Conservation (phyloP, 768 basidiomycete species). For the Kwoniella heveanensis region DNA sequence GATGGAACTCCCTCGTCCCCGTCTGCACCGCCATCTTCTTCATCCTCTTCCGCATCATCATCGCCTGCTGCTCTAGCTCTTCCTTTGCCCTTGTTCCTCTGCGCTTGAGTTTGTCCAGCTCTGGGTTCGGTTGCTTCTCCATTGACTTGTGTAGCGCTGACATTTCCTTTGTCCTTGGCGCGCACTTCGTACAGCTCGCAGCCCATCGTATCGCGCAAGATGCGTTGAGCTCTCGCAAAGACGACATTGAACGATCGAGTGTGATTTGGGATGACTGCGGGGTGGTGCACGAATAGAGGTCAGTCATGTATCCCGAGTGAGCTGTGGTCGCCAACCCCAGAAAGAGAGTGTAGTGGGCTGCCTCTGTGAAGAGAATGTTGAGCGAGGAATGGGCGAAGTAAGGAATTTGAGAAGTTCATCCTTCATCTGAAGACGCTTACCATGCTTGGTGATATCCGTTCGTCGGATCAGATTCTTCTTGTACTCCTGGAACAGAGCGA, state of each 20-base stretch:
- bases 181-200: constrained; percentile 83
- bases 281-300: not conserved
- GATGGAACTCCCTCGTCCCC: constrained; percentile 57
- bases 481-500: constrained; percentile 80
- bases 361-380: no score
- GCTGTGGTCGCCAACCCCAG: no score
- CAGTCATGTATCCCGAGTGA: no score
- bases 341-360: no score
- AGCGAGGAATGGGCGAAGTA: not conserved
- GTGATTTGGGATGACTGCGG: constrained; percentile 60
- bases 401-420: no score
- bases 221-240: constrained; percentile 66
- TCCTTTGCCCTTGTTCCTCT: constrained; percentile 35
- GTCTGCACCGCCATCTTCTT: constrained; percentile 58
- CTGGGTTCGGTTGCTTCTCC: constrained; percentile 12
- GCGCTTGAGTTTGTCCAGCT: constrained; percentile 24
- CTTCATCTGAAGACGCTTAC: constrained; percentile 60
- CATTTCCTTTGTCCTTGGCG: constrained; percentile 22
- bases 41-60: constrained; percentile 59
- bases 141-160: not conserved
- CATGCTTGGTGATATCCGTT: constrained; percentile 86
- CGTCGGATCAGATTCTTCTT: constrained; percentile 68
- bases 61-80: constrained; percentile 53
- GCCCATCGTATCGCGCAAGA: constrained; percentile 69
- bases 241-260: constrained; percentile 69